Evolutionary conservation across 2,329 filamentous ascomycete species (phyloP).

Genomic region (Sclerotinia sclerotiorum): DNA sequence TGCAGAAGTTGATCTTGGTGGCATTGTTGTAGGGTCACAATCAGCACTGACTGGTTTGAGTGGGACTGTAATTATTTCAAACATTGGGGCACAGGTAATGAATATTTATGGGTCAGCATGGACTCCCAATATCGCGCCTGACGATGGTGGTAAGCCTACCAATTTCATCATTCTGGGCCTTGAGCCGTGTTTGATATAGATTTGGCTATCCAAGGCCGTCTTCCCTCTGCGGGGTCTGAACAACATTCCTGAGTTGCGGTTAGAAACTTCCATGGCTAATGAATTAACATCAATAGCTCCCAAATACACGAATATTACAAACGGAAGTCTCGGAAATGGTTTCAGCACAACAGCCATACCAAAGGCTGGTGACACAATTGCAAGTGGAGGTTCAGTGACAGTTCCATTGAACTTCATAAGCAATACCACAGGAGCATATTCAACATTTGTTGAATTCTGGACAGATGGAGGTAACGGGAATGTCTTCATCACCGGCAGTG

Average conservation of each 20-base stretch:
- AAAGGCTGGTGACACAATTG: constrained; percentile 14
- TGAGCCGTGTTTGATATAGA: neutral
- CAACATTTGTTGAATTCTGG: constrained; percentile 38
- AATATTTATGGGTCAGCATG: constrained; percentile 13
- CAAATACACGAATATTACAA: constrained; percentile 7
- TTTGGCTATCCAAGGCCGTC: neutral
- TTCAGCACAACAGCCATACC: constrained; percentile 14
- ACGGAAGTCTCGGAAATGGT: constrained; percentile 12
- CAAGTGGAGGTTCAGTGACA: constrained; percentile 36
- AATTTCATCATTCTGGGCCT: neutral
- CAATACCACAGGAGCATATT: constrained; percentile 38
- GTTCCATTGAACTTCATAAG: constrained; percentile 36
- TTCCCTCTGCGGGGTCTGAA: neutral
- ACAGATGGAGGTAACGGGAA: constrained; percentile 37
- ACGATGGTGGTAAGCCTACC: constrained; percentile 4
- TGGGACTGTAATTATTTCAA: constrained; percentile 47
- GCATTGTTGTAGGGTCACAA: constrained; percentile 48
- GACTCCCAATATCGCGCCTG: constrained; percentile 10
- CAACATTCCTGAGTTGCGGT: neutral
- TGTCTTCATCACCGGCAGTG: constrained; percentile 36
- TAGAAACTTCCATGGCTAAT: neutral
- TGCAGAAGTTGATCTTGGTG: constrained; percentile 48
- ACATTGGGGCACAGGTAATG: constrained; percentile 8
- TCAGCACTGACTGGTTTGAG: constrained; percentile 35
- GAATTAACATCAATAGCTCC: neutral